Evolutionary conservation across 345 rosid species (phyloP), one percentile per base, ranked within the genome.

Genomic region (Populus simonii): DNA sequence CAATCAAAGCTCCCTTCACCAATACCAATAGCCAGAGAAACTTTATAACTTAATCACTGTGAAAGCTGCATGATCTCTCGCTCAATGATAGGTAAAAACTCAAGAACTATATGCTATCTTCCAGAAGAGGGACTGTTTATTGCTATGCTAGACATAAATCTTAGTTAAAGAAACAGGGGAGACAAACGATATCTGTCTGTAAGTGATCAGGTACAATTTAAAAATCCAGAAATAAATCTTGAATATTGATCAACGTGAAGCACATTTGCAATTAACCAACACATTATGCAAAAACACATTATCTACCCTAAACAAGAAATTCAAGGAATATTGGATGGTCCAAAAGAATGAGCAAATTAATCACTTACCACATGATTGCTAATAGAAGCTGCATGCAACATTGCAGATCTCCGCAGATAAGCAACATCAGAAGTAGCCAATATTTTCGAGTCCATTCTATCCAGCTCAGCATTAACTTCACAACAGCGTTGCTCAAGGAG

Each of bases 401-500:
- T 92, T 49, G 97, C 97, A 72, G 91, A 90, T 85, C 90, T 89
- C 72, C 99, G 85, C 82, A 96, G 92, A 82, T 92, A 89, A 82
- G 97, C 86, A 80, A 93, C 92, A 80, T 96, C 97, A 38, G 98
- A 96, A 85, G 99, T 93, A 69, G 97, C 92, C 73, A 87, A 84
- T 62, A 96, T 87, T 79, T 91, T 91, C 53, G 87, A 89, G 75
- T 92, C 95, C 91, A 94, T 87, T 69, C 84, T 87, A 35, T 85
- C 79, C 69, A 96, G 79, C 83, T 96, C 97, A 13, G 77, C 75
- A 8, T 78, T 77, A 72, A 96, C 89, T 86, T 93, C 98, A 76
- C 85, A 73, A 78, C 98, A 92, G 2, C 97, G 93, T 80, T 93
- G 92, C 82, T 96, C 98, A 80, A 96, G 97, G 87, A 93, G 87